Conservation (phyloP, 495 filamentous ascomycete species). For the Chaetomium fimeti region DNA sequence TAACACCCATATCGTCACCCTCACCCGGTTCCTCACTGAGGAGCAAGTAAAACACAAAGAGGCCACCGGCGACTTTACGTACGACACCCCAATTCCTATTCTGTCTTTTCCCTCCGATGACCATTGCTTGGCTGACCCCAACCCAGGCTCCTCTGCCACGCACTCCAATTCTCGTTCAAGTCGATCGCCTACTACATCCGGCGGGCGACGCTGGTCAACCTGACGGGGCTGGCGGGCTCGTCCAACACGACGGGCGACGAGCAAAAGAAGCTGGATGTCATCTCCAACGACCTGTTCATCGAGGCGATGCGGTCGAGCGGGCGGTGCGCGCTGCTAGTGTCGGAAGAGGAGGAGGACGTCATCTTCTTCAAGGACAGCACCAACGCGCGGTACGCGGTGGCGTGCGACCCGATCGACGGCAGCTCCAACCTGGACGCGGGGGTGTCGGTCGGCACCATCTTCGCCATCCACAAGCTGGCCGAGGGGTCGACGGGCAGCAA, state of each 20-base stretch:
- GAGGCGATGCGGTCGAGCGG: conserved; percentile 88
- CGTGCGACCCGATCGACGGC: conserved; percentile 97
- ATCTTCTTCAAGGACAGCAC: conserved; percentile 81
- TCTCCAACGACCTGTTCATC: conserved; percentile 96
- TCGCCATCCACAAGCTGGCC: conserved; percentile 85
- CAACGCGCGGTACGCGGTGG: conserved; percentile 86
- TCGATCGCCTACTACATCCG: conserved; percentile 99
- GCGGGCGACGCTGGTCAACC: conserved; percentile 92
- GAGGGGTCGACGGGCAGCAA: conserved; percentile 67
- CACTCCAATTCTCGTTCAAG: conserved; percentile 99
- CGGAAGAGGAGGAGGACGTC: conserved; percentile 91
- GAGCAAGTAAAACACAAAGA: conserved; percentile 90
- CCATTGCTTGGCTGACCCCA: background rate
- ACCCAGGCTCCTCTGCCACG: conserved; percentile 84
- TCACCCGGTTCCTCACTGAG: conserved; percentile 93
- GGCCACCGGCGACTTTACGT: conserved; percentile 98
- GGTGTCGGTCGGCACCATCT: conserved; percentile 97
- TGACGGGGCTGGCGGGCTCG: conserved; percentile 90
- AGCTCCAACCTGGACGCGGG: conserved; percentile 96
- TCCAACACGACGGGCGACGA: conserved; percentile 96
- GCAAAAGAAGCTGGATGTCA: conserved; percentile 99
- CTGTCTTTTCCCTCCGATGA: background rate
- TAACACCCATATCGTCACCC: conserved; percentile 93
- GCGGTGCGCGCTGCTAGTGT: conserved; percentile 85
- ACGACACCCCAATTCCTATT: conserved; percentile 32